A percentile compares a stretch with the other conserved stretches of the same genome.
Evolutionary conservation across 164 flowering plant genomes (phyloP).

Genomic region (Macadamia integrifolia): DNA sequence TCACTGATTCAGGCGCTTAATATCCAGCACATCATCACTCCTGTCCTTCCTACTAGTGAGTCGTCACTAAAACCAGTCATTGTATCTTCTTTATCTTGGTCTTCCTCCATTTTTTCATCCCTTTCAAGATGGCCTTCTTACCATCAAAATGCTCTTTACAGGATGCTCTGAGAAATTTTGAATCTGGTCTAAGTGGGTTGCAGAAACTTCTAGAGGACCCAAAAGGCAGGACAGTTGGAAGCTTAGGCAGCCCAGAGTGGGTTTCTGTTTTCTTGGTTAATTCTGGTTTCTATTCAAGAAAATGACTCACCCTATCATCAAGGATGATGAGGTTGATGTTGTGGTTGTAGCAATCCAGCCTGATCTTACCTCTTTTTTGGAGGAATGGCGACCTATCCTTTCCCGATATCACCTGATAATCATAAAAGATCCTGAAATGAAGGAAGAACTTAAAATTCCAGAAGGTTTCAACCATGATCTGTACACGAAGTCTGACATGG

Average conservation of each 20-base stretch:
- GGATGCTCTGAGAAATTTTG: conserved; percentile 85
- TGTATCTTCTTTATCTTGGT: too few relatives aligned
- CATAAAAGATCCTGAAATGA: conserved; percentile 72
- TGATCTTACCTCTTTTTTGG: conserved; percentile 72
- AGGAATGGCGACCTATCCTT: conserved; percentile 69
- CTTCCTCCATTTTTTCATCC: too few relatives aligned
- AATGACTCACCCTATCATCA: conserved; percentile 51
- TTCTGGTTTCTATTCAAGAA: conserved; percentile 10
- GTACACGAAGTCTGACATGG: conserved; percentile 67
- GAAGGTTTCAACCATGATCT: conserved; percentile 60
- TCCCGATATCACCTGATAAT: conserved; percentile 75
- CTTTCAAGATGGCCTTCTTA: conserved; percentile 4
- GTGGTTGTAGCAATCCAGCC: conserved; percentile 70
- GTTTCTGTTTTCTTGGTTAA: not conserved
- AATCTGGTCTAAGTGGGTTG: conserved; percentile 8
- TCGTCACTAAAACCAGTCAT: not conserved
- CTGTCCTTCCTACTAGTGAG: conserved; percentile 93
- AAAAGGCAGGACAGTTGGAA: not conserved
- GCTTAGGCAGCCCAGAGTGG: not conserved
- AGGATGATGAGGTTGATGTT: conserved; percentile 68
- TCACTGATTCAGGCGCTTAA: conserved; percentile 46
- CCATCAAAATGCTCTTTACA: conserved; percentile 22
- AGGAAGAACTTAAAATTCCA: conserved; percentile 63
- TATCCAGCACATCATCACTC: conserved; percentile 50
- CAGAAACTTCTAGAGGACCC: not conserved